Evolutionary conservation across 352 stramenopile species (phyloP).

Genomic region (Phytophthora megakarya): DNA sequence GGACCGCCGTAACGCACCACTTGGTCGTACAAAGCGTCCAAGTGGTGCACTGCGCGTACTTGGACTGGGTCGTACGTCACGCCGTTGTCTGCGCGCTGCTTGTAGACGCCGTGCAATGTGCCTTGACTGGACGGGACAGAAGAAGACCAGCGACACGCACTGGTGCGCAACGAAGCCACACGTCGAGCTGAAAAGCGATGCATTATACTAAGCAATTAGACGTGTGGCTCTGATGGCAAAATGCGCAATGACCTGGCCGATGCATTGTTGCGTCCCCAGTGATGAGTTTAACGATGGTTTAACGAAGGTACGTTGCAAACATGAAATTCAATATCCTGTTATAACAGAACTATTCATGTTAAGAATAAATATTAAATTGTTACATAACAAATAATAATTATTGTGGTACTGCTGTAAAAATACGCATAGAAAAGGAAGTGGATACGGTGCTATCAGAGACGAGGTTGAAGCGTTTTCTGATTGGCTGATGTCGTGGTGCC

Average conservation of each 20-base stretch:
- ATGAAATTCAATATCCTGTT: too few relatives aligned
- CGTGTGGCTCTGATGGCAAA: constrained; percentile 13
- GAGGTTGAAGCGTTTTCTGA: constrained; percentile 14
- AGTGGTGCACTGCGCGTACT: constrained; percentile 63
- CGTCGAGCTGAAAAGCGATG: constrained; percentile 18
- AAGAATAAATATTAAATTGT: too few relatives aligned
- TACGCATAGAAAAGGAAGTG: too few relatives aligned
- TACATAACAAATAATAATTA: neutral
- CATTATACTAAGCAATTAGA: constrained; percentile 10
- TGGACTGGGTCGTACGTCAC: constrained; percentile 80
- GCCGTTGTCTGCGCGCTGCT: constrained; percentile 53
- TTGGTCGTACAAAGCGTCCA: constrained; percentile 65
- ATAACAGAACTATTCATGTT: too few relatives aligned
- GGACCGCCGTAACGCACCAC: constrained; percentile 61
- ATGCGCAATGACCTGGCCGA: neutral
- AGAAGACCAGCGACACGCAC: constrained; percentile 19
- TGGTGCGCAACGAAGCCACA: neutral
- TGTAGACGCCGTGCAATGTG: constrained; percentile 62
- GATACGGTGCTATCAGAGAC: too few relatives aligned
- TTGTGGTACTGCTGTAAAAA: too few relatives aligned
- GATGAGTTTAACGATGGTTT: constrained; percentile 20
- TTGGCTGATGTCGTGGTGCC: constrained; percentile 10
- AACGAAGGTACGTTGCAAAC: neutral
- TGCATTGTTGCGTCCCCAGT: constrained; percentile 19
- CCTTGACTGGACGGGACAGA: constrained; percentile 25